Evolutionary conservation across 495 filamentous ascomycete species (phyloP).

Genomic region (Daldinia caldariorum): DNA sequence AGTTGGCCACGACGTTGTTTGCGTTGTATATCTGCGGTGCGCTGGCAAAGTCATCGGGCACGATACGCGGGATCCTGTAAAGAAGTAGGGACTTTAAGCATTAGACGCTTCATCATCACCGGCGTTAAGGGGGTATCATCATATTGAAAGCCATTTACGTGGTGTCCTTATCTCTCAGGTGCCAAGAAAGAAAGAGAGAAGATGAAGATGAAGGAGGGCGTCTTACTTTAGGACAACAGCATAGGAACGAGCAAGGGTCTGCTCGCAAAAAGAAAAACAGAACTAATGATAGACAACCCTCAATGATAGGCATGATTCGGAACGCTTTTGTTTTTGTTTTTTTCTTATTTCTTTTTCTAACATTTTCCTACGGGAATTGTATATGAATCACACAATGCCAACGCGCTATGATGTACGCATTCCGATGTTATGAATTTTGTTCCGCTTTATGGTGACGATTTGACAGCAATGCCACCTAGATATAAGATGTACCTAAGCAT

Average conservation of each 20-base stretch:
- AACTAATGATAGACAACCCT: constrained; percentile 38
- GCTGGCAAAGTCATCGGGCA: constrained; percentile 45
- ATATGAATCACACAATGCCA: constrained; percentile 4
- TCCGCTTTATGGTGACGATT: neutral
- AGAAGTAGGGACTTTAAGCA: constrained; percentile 36
- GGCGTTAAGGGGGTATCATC: constrained; percentile 41
- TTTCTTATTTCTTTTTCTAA: neutral
- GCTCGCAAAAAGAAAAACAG: constrained; percentile 24
- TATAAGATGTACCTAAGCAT: neutral
- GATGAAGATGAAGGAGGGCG: neutral
- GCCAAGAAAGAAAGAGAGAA: neutral
- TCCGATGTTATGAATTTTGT: neutral
- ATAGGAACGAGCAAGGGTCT: constrained; percentile 26
- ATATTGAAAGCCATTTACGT: constrained; percentile 34
- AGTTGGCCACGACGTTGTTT: constrained; percentile 44
- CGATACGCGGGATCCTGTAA: constrained; percentile 43
- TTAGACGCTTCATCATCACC: constrained; percentile 48
- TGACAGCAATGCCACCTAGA: neutral
- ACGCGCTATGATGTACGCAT: neutral
- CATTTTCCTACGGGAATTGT: neutral
- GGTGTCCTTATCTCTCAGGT: constrained; percentile 30
- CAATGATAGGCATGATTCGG: constrained; percentile 36
- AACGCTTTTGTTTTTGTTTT: constrained; percentile 1
- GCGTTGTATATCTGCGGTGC: constrained; percentile 47
- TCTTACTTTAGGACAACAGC: constrained; percentile 14